Base-by-base conservation (phyloP, 345 rosid genomes). In the Durio zibethinus region DNA sequence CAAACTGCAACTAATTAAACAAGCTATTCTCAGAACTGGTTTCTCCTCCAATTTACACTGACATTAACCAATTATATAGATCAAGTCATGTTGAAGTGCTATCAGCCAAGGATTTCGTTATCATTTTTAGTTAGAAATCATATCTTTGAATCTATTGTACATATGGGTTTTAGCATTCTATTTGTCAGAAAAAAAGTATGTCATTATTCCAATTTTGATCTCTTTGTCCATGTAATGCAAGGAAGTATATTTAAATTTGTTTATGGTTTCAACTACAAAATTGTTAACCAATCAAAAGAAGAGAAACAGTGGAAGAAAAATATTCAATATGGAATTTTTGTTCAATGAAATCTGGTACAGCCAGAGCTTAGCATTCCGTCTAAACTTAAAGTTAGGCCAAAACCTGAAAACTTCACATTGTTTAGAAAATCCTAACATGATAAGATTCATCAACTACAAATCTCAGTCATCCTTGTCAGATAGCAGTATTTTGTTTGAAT, bases 271-370 rank as follows among this genome's bases (percentile, higher is more conserved):
- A 78, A 61, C 54, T 60, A 45, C n/a, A 72, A 52, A 25, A 57
- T 57, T 25, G 56, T 47, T 45, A 31, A 25, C 29, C 50, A 35
- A 56, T 11, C 7, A 59, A 57, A 54, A 54, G 10, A 63, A 73
- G 56, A 52, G 63, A 50, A 42, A 36, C 7, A 53, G 8, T 57
- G 50, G 64, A 56, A 47, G 16, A 42, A 27, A 71, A 70, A 29
- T 48, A 20, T 20, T 64, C 47, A 47, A 35, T 25, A 16, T 6
- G 29, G 50, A 66, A 25, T 10, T 38, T 66, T 66, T 5, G 16
- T 69, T 69, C 56, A 40, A 65, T 40, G 29, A 65, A 65, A 20
- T 36, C 29, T n/a, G 71, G 71, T 18, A 31, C 71, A n/a, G 71
- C 48, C 71, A 10, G 31, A 35, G 15, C 64, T 60, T 65, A 20